Evolutionary conservation across 768 basidiomycete genomes (phyloP), one percentile per base, ranked within the genome.

Genomic region (Termitomyces bulborhizus): DNA sequence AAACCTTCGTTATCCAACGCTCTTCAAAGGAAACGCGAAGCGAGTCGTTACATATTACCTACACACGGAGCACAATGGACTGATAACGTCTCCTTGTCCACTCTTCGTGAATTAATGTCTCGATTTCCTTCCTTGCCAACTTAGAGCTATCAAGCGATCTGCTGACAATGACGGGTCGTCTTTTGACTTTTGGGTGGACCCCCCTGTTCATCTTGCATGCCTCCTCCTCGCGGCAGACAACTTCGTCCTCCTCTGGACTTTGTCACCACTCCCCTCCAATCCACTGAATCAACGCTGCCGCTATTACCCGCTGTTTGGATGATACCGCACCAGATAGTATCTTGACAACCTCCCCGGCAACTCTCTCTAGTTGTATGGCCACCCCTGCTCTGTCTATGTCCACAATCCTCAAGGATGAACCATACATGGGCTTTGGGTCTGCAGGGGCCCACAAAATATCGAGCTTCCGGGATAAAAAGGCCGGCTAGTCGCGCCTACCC

Each of bases 51-150:
- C 45, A 40, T 26, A 61, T 52, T 57, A 65, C 6, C 5, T 4
- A 9, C 34, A 37, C 26, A 37, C 40, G 40, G n/a, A 60, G 55
- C 60, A 65, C 69, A 56, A 65, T 67, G n/a, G 68, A 68, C 31
- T 73, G 75, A 34, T 63, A 66, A 21, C 3, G 78, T 81, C 55
- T 74, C 71, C 24, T 57, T 79, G 26, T 67, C 71, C 60, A 69
- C 74, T 18, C 74, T 85, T 34, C 76, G 75, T 18, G 79, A 81
- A 36, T 69, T 85, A 51, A 74, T 81, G 5, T 58, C 66, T 39
- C 78, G 77, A 65, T 86, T 85, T 68, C 82, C 85, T 37, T 71
- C 67, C 13, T 71, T 78, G 48, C 81, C 80, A 5, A 64, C 69
- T 36, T 66, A 69, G 41, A 60, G 56, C 68, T 6, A 3, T 29